phyloP scores from a whole-genome alignment of 106 monocot genomes.

The Hemerocallis citrina region DNA sequence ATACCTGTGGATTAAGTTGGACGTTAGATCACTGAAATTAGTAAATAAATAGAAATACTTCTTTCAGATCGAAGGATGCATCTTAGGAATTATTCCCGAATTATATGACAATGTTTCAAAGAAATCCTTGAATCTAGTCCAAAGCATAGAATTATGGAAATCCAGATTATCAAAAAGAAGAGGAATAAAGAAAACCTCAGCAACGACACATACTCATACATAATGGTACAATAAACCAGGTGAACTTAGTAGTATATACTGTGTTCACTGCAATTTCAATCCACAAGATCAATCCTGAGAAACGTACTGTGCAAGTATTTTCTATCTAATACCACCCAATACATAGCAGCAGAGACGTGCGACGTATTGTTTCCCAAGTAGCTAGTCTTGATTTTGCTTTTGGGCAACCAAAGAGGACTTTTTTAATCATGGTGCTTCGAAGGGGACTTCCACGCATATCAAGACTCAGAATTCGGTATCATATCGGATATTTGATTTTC shows the following conservation, averaged over 20 bases:
- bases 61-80: no score
- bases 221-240: not conserved
- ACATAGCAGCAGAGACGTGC: not conserved
- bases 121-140: not conserved
- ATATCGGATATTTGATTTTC: no score
- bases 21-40: not conserved
- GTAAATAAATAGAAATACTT: not conserved
- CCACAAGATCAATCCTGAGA: not conserved
- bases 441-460: no score
- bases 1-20: slow-evolving; percentile 42
- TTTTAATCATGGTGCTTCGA: not conserved
- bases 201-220: not conserved
- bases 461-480: no score
- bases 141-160: not conserved
- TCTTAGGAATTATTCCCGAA: not conserved
- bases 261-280: not conserved
- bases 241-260: not conserved
- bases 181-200: not conserved
- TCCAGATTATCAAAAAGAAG: not conserved
- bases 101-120: not conserved
- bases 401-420: no score
- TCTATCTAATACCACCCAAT: no score
- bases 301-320: not conserved
- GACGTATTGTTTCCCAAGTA: not conserved
- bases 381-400: no score